Conservation (phyloP, 1,139 yeast genomes). For the Arxiozyma slooffiae region DNA sequence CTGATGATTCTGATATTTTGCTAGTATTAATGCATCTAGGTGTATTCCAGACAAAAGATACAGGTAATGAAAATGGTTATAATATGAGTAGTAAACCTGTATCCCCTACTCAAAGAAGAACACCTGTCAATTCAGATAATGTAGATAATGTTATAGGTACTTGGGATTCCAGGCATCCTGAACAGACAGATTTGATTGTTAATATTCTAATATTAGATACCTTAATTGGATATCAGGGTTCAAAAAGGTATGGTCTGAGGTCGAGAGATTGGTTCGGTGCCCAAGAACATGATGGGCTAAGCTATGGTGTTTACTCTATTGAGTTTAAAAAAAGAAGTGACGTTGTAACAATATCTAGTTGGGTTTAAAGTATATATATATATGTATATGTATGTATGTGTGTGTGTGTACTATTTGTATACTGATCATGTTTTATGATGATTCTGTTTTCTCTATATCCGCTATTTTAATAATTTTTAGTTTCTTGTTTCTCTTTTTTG, state of each 20-base stretch:
- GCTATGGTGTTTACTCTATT: constrained; percentile 23
- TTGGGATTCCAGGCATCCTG: neutral
- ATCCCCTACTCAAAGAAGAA: constrained; percentile 17
- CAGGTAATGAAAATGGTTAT: constrained; percentile 17
- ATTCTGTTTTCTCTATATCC: neutral
- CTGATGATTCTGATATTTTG: constrained; percentile 85
- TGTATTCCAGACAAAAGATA: constrained; percentile 39
- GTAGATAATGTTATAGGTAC: constrained; percentile 25
- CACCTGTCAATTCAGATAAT: constrained; percentile 31
- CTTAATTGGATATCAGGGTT: constrained; percentile 51
- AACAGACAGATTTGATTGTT: constrained; percentile 48
- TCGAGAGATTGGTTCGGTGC: constrained; percentile 56
- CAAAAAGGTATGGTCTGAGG: constrained; percentile 55
- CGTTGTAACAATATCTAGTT: constrained; percentile 1
- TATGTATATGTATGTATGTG: neutral
- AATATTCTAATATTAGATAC: constrained; percentile 64
- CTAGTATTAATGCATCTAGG: constrained; percentile 71
- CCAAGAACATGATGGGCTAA: constrained; percentile 26
- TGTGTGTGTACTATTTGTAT: too few species aligned
- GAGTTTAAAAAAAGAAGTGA: constrained; percentile 15
- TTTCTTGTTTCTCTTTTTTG: neutral
- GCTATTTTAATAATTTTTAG: neutral
- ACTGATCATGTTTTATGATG: neutral
- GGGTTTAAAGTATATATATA: neutral
- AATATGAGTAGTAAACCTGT: constrained; percentile 4